Evolutionary conservation across 2,329 filamentous ascomycete genomes (phyloP), one percentile per base, ranked within the genome.

Genomic region (Colletotrichum somersetense): DNA sequence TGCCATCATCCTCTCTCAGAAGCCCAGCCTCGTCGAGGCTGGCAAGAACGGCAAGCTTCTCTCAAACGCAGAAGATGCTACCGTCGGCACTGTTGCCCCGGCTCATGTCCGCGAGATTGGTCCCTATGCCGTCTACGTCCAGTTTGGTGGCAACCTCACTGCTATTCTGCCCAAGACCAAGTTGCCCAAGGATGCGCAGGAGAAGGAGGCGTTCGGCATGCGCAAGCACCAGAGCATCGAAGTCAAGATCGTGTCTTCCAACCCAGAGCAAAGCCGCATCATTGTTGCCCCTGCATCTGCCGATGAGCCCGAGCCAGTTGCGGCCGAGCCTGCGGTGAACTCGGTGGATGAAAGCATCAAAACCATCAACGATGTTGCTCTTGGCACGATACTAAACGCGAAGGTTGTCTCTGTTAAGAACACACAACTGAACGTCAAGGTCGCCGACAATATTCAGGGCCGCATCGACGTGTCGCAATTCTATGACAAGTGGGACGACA

Each of bases 381-480:
- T 94, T 40, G 96, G 96, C 65, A 92, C 88, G 75, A 80, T 92
- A 58, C 91, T 91, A 10, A 94, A 93, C 78, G 96, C 93, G 50
- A 92, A 88, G 76, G 89, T 99, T 56, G 89, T 89, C n/a, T 94
- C 94, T 0, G 85, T 98, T 78, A 97, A 97, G 81, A 91, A 92
- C 61, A 98, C 96, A 0, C 96, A 99, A 80, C 85, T 98, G 67
- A 98, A 98, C 76, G 94, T 99, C 7, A 90, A 93, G 75, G 87
- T 98, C 62, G 92, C 94, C 55, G 94, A 97, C 78, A 94, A 95
- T 75, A 87, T 97, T 11, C 93, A 97, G 79, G 96, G 96, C n/a
- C 93, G 96, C 23, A 91, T 99, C 72, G 96, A 98, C 78, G 89
- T 96, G 7, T 97, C 96, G 1, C 94, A 98, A 80, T 83, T 95